A percentile compares a stretch with the other conserved stretches of the same genome.
Conservation (phyloP, 768 basidiomycete species). For the Suillus americanus region DNA sequence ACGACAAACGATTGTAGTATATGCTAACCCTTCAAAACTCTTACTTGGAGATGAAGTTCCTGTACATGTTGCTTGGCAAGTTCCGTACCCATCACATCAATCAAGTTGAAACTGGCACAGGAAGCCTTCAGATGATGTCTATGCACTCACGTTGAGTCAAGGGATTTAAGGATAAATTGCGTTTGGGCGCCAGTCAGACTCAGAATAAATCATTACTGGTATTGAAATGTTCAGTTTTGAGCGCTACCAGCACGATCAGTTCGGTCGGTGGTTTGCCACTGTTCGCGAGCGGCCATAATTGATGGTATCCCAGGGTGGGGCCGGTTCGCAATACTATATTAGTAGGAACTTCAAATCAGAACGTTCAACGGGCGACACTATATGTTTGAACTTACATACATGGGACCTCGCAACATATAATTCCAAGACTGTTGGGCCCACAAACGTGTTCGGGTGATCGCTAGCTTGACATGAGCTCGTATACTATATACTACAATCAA, state of each 20-base stretch:
- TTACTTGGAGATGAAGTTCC: background rate
- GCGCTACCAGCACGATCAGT: background rate
- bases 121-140: no score
- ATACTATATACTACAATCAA: no score
- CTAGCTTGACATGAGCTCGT: background rate
- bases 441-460: background rate
- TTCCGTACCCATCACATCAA: background rate
- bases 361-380: background rate
- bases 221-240: background rate
- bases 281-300: constrained; percentile 1
- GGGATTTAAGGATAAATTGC: background rate
- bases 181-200: background rate
- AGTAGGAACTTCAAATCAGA: background rate
- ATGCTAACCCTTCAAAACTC: background rate
- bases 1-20: background rate
- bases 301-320: background rate
- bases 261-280: background rate
- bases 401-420: background rate
- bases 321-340: background rate
- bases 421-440: background rate
- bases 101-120: background rate
- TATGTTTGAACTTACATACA: background rate
- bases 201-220: background rate
- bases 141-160: background rate
- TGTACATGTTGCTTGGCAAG: background rate